phyloP scores from a whole-genome alignment of 1,284 basidiomycete species.

The Anthracocystis panici-leucophaei region DNA sequence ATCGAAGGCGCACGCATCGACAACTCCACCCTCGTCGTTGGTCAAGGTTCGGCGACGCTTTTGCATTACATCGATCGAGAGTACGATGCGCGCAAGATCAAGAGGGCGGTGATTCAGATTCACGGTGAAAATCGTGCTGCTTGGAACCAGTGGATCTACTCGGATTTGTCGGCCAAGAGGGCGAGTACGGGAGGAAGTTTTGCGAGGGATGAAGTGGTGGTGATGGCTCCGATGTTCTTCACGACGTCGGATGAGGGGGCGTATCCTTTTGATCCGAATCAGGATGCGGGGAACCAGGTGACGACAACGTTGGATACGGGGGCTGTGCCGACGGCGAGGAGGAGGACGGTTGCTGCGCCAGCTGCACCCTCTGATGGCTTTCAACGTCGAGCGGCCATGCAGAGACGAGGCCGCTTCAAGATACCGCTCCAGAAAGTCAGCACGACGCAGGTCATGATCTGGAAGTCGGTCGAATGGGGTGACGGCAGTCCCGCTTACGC shows the following conservation, averaged over 20 bases:
- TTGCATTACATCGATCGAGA: conserved; percentile 54
- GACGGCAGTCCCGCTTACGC: conserved; percentile 48
- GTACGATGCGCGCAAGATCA: conserved; percentile 54
- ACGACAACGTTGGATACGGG: conserved; percentile 24
- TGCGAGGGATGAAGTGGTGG: conserved; percentile 54
- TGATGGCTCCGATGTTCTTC: conserved; percentile 63
- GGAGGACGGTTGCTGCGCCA: not conserved
- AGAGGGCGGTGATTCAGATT: conserved; percentile 61
- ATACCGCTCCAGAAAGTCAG: conserved; percentile 27
- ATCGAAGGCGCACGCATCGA: conserved; percentile 58
- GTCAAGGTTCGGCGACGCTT: conserved; percentile 36
- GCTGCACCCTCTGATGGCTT: not conserved
- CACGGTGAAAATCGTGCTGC: conserved; percentile 63
- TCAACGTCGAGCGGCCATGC: not conserved
- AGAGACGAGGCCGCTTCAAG: conserved; percentile 1
- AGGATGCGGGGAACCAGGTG: conserved; percentile 10
- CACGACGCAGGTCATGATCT: conserved; percentile 49
- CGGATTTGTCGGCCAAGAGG: conserved; percentile 52
- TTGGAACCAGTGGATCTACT: conserved; percentile 65
- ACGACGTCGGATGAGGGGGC: conserved; percentile 53
- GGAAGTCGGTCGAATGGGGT: conserved; percentile 56
- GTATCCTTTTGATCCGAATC: conserved; percentile 42
- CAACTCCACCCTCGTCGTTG: conserved; percentile 53
- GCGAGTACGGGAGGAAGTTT: conserved; percentile 51
- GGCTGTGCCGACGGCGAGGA: conserved; percentile 3